Conservation (phyloP, 352 stramenopile species). For the Globisporangium nodosum region DNA sequence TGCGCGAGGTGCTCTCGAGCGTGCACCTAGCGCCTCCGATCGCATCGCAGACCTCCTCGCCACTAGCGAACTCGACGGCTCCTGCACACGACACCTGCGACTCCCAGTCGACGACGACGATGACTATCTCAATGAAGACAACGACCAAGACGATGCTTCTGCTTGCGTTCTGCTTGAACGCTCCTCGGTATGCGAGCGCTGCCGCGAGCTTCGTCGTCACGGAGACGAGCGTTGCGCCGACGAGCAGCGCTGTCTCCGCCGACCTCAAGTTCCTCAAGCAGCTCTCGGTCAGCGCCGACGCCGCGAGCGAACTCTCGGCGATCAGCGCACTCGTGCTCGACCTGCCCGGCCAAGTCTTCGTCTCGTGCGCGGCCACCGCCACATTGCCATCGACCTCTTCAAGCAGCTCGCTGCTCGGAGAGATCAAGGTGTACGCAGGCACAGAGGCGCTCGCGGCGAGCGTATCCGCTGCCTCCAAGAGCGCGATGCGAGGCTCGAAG, state of each 20-base stretch:
- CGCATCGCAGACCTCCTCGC: too few relatives aligned
- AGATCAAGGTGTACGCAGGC: slow-evolving; percentile 1
- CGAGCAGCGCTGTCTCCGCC: neutral
- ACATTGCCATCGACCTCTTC: neutral
- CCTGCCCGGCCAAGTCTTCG: slow-evolving; percentile 4
- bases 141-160: too few relatives aligned
- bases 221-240: neutral
- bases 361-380: slow-evolving; percentile 3
- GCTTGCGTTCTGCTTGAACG: neutral
- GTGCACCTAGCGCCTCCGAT: too few relatives aligned
- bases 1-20: too few relatives aligned
- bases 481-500: slow-evolving; percentile 1
- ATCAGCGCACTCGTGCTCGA: neutral
- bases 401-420: neutral
- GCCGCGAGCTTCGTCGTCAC: neutral
- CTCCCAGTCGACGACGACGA: too few relatives aligned
- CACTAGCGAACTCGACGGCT: too few relatives aligned
- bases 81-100: too few relatives aligned
- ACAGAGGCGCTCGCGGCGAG: neutral
- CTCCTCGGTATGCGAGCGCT: neutral
- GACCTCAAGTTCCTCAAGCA: slow-evolving; percentile 5
- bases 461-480: neutral
- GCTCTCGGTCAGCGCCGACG: neutral
- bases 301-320: neutral
- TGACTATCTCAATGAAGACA: too few relatives aligned